Percentiles rank a stretch among this genome's conserved stretches.
These are phyloP conservation scores for Hemileccinum impolitum DNA, from an alignment of 768 basidiomycete genomes.

Conservation along the genomic window DNA sequence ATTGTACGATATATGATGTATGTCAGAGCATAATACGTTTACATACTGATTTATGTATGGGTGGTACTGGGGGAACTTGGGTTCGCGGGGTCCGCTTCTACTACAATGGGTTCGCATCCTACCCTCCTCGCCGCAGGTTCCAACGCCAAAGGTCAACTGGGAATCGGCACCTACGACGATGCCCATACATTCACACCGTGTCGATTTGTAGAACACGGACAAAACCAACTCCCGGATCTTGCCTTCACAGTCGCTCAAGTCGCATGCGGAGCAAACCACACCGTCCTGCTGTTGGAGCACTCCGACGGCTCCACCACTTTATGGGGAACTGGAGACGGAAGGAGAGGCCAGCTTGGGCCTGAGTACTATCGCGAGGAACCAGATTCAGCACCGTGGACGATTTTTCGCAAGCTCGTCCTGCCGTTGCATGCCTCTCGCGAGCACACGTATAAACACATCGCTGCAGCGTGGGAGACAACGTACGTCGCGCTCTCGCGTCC, in stretches of 20 bases:
- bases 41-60: background rate
- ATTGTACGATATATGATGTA: constrained; percentile 17
- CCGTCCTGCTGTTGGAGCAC: constrained; percentile 58
- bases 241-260: constrained; percentile 44
- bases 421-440: constrained; percentile 29
- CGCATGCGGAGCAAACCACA: constrained; percentile 76
- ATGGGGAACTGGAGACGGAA: constrained; percentile 76
- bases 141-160: constrained; percentile 49
- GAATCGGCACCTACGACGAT: constrained; percentile 37
- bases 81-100: background rate
- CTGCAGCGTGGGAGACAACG: constrained; percentile 82
- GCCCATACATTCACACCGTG: constrained; percentile 39
- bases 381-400: constrained; percentile 6
- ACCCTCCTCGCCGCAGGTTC: constrained; percentile 44
- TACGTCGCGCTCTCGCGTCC: constrained; percentile 58
- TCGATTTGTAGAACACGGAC: constrained; percentile 25
- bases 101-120: background rate
- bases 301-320: constrained; percentile 38
- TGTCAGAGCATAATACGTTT: constrained; percentile 1
- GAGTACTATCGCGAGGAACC: constrained; percentile 14
- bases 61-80: background rate
- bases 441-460: constrained; percentile 49
- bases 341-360: constrained; percentile 68
- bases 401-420: constrained; percentile 51
- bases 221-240: constrained; percentile 23